Evolutionary conservation across 2,329 filamentous ascomycete species (phyloP), one percentile per base, ranked within the genome.

Genomic region (Talaromyces sp.): DNA sequence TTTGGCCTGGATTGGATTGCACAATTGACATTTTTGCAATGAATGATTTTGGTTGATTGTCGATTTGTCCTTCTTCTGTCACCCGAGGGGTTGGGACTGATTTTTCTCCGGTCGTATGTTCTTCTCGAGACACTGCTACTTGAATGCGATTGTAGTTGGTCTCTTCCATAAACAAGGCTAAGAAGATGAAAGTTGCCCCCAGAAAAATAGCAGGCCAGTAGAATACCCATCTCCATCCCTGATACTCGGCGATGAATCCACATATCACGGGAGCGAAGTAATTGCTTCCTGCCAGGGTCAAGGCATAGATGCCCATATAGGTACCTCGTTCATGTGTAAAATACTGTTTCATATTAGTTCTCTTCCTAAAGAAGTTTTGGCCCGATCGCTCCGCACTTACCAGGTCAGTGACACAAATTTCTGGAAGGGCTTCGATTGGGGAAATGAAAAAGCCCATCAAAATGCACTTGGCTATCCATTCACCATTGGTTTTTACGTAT

Each of bases 101-200:
- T 31, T 63, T 49, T 40, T 59, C 63, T 63, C 45, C 29, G 10
- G n/a, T 38, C 8, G 60, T 13, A 27, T 17, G n/a, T 29, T 58
- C 47, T 31, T 36, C 63, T 25, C 34, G 19, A 43, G 29, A 19
- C 7, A 58, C n/a, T 8, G 54, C 36, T 27, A 38, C 54, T 34
- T 13, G 38, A 22, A 79, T 77, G 5, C 63, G 58, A 29, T 71
- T 69, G 67, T 82, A 85, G 72, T 84, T 85, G 2, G 84, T 85
- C 70, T 86, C 84, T 69, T 86, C 84, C 79, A 85, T 82, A 72
- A 82, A 82, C 68, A 85, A 82, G 73, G 84, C 84, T 0, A 84
- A 73, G 64, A 85, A 81, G 1, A 83, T 69, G 38, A 83, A 79
- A 0, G 77, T 78, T 1, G 75, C 72, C 1, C 72, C 83, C 36